A percentile compares a stretch with the other conserved stretches of the same genome.
Evolutionary conservation across 257 asterid genomes (phyloP).

Genomic region (Sherardia arvensis): DNA sequence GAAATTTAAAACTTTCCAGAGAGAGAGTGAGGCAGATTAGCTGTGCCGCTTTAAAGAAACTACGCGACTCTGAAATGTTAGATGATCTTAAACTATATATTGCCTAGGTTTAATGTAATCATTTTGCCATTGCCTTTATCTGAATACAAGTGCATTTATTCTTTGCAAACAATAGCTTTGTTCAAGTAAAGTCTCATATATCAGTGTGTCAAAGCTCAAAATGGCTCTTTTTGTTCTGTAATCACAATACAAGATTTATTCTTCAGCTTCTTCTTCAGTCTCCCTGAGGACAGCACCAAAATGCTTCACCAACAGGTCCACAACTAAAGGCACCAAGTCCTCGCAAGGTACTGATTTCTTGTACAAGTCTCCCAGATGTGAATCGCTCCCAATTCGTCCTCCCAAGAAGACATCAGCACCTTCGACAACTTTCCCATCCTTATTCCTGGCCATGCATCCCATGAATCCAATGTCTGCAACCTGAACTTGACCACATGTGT

Average conservation of each 20-base stretch:
- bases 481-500: slow-evolving; percentile 84
- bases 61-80: slow-evolving; percentile 18
- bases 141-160: slow-evolving; percentile 9
- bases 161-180: background rate
- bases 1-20: slow-evolving; percentile 41
- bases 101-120: slow-evolving; percentile 11
- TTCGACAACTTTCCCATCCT: slow-evolving; percentile 59
- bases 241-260: slow-evolving; percentile 13
- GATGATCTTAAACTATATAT: slow-evolving; percentile 35
- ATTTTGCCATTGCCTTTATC: background rate
- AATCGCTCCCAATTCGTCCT: slow-evolving; percentile 86
- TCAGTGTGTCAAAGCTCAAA: background rate
- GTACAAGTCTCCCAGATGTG: slow-evolving; percentile 81
- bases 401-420: slow-evolving; percentile 86
- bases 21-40: slow-evolving; percentile 68
- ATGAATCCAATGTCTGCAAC: slow-evolving; percentile 97
- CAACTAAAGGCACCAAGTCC: slow-evolving; percentile 68
- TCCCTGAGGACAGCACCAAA: slow-evolving; percentile 76
- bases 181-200: background rate
- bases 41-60: slow-evolving; percentile 38
- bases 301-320: slow-evolving; percentile 54
- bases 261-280: slow-evolving; percentile 58
- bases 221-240: background rate
- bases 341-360: slow-evolving; percentile 90
- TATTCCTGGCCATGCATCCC: slow-evolving; percentile 83